Conservation (phyloP, 1,284 basidiomycete genomes). For the Puccinia triticina region DNA sequence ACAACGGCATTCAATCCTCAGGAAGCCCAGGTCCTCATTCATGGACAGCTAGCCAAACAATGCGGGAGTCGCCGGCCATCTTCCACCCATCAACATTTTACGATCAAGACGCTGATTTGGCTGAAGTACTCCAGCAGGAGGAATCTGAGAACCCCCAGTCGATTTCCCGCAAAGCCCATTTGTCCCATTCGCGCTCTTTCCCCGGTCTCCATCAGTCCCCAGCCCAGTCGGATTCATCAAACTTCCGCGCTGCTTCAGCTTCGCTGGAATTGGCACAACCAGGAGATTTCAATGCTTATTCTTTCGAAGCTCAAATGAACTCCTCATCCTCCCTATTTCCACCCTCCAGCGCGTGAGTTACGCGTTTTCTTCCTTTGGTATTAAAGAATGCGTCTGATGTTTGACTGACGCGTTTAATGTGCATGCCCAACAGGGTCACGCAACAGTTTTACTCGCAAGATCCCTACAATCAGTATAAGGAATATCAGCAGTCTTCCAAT, state of each 20-base stretch:
- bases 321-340: conserved; percentile 29
- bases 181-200: conserved; percentile 50
- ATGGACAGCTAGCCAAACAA: neutral
- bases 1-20: conserved; percentile 2
- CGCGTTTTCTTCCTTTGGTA: neutral
- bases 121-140: conserved; percentile 18
- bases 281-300: conserved; percentile 42
- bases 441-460: conserved; percentile 30
- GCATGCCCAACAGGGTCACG: neutral
- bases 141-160: conserved; percentile 11
- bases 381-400: neutral
- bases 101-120: neutral
- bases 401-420: neutral
- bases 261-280: conserved; percentile 44
- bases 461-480: conserved; percentile 4
- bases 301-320: conserved; percentile 39
- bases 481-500: conserved; percentile 21
- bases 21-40: conserved; percentile 22
- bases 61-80: neutral
- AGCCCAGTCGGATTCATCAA: neutral
- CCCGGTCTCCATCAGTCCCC: conserved; percentile 25
- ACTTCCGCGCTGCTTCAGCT: conserved; percentile 28
- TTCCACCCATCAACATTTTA: conserved; percentile 4
- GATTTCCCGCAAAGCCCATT: conserved; percentile 16
- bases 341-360: conserved; percentile 19